phyloP scores from a whole-genome alignment of 192 early-diverging fungal genomes.

The Rhizophagus sp. region DNA sequence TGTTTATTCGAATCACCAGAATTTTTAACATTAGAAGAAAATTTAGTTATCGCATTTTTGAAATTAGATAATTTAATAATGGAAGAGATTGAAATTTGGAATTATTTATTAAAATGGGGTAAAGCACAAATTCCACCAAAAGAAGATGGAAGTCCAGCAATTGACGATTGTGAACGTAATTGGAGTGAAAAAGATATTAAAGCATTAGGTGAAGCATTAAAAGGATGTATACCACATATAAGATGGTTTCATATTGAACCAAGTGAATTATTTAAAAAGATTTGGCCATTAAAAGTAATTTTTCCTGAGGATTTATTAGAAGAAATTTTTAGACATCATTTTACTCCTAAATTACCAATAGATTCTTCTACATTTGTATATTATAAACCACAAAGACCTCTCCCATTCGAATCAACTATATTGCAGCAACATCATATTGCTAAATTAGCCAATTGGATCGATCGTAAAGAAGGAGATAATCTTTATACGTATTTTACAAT shows the following conservation, averaged over 20 bases:
- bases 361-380: background rate
- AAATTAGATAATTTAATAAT: background rate
- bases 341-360: background rate
- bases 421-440: background rate
- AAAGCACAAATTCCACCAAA: background rate
- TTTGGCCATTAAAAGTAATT: conserved; percentile 5
- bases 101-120: conserved; percentile 9
- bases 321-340: conserved; percentile 2
- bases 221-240: background rate
- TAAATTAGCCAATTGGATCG: background rate
- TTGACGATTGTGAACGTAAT: background rate
- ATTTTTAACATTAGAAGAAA: conserved; percentile 2
- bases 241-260: conserved; percentile 2
- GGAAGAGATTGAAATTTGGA: conserved; percentile 3
- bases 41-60: background rate
- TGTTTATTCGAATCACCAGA: conserved; percentile 5
- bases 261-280: background rate
- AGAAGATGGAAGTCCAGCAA: background rate
- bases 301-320: background rate
- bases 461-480: background rate
- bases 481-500: background rate
- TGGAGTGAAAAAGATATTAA: background rate
- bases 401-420: conserved; percentile 6
- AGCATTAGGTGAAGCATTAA: background rate
- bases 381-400: background rate